These are phyloP conservation scores for Coriolopsis trogii DNA, from an alignment of 1,284 basidiomycete species.

Conservation along the genomic window DNA sequence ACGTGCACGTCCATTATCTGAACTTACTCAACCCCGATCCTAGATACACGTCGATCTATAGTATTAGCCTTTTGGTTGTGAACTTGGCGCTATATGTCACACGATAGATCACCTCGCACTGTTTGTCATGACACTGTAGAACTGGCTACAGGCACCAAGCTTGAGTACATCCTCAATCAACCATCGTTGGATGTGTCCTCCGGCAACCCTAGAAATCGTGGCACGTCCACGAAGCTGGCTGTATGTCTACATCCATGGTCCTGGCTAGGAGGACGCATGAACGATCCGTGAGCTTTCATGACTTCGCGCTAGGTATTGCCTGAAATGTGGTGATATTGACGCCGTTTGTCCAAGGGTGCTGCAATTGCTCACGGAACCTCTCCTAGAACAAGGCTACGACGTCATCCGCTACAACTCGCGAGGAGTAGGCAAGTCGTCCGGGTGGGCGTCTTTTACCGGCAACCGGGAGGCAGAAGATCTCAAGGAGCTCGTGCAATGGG, in stretches of 20 bases:
- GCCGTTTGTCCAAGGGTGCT: constrained; percentile 33
- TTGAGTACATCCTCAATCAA: constrained; percentile 13
- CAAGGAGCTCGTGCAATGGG: constrained; percentile 60
- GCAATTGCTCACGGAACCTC: constrained; percentile 30
- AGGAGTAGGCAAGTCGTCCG: constrained; percentile 71
- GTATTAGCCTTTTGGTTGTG: neutral
- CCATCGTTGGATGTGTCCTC: too few relatives aligned
- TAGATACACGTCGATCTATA: too few relatives aligned
- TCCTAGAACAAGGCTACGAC: constrained; percentile 52
- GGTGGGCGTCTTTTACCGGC: constrained; percentile 72
- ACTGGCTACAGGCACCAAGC: constrained; percentile 14
- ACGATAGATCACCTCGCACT: neutral
- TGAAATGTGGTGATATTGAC: too few relatives aligned
- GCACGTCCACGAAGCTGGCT: constrained; percentile 46
- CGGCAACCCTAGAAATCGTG: neutral
- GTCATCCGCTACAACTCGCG: constrained; percentile 76
- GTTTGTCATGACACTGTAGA: neutral
- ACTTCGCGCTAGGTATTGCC: too few relatives aligned
- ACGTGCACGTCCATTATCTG: neutral
- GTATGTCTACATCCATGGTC: constrained; percentile 80
- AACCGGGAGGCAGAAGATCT: constrained; percentile 69
- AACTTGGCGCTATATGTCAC: neutral
- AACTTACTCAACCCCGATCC: neutral
- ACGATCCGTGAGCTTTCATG: constrained; percentile 62
- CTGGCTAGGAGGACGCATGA: constrained; percentile 73